A percentile compares a stretch with the other conserved stretches of the same genome.
phyloP scores from a whole-genome alignment of 139 green algal species.

The Chlorella sp. region DNA sequence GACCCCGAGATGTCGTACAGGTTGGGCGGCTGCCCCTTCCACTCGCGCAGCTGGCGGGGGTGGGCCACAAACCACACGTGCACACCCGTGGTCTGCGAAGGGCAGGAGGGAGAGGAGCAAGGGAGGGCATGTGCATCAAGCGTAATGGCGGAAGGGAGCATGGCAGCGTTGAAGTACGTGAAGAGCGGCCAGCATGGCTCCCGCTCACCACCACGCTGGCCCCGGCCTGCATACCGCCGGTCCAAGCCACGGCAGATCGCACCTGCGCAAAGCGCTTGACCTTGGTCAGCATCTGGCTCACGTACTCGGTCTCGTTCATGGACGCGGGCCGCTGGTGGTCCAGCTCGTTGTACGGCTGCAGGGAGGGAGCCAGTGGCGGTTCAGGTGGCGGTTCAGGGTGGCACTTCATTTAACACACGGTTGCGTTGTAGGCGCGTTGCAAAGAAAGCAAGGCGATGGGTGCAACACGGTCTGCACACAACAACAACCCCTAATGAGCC shows the following conservation, averaged over 20 bases:
- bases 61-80: slow-evolving; percentile 99
- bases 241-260: neutral
- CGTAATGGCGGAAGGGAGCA: no score
- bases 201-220: no score
- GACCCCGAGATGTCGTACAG: slow-evolving; percentile 95
- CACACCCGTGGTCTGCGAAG: slow-evolving; percentile 58
- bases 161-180: no score
- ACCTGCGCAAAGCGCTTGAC: slow-evolving; percentile 72
- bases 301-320: slow-evolving; percentile 94
- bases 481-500: no score
- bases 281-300: slow-evolving; percentile 94
- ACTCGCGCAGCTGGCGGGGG: slow-evolving; percentile 86
- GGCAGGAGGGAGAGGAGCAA: neutral
- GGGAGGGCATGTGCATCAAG: no score
- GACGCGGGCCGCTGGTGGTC: slow-evolving; percentile 73
- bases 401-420: no score
- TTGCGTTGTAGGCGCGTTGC: no score
- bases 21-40: slow-evolving; percentile 83
- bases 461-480: no score
- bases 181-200: no score
- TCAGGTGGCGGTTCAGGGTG: no score
- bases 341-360: slow-evolving; percentile 96
- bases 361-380: no score
- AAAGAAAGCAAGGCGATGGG: no score
- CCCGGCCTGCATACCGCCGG: neutral